Percentiles rank a stretch among this genome's conserved stretches.
These are phyloP conservation scores for Boletus holoroseus DNA, from an alignment of 1,284 basidiomycete genomes.

Conservation along the genomic window DNA sequence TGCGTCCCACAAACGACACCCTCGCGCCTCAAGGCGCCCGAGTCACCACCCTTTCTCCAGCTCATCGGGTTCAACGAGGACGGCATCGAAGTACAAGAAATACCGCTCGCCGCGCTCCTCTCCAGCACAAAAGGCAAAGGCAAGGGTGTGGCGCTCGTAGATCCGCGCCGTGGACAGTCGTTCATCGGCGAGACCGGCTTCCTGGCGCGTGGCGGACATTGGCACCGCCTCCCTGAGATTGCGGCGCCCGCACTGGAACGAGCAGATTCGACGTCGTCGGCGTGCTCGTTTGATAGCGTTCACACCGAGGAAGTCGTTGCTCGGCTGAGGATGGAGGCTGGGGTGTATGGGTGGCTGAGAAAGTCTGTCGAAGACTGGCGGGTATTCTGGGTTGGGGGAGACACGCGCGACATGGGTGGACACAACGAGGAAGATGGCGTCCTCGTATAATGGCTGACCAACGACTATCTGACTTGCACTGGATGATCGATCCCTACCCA, in stretches of 20 bases:
- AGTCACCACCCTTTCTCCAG: constrained; percentile 49
- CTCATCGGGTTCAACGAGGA: constrained; percentile 60
- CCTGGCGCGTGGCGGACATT: constrained; percentile 61
- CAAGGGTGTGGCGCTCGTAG: constrained; percentile 44
- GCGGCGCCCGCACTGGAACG: constrained; percentile 33
- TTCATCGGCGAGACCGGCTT: constrained; percentile 64
- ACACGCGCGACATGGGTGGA: constrained; percentile 30
- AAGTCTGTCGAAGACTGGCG: constrained; percentile 68
- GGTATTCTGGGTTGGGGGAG: constrained; percentile 72
- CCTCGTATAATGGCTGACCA: constrained; percentile 21
- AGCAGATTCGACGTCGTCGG: constrained; percentile 41
- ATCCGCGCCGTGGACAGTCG: constrained; percentile 49
- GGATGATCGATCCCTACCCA: not conserved
- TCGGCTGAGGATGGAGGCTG: constrained; percentile 48
- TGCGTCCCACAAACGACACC: constrained; percentile 31
- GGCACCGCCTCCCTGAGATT: constrained; percentile 50
- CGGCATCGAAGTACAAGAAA: constrained; percentile 67
- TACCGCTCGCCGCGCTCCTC: constrained; percentile 38
- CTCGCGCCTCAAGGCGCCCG: not conserved
- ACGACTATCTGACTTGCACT: not conserved
- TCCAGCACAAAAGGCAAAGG: constrained; percentile 23
- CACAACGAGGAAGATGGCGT: constrained; percentile 23
- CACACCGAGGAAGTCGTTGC: constrained; percentile 47
- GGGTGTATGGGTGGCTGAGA: constrained; percentile 68
- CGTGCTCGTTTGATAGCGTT: constrained; percentile 43